These are phyloP conservation scores for Trichosporon faecale DNA, from an alignment of 1,284 basidiomycete species.

Conservation along the genomic window DNA sequence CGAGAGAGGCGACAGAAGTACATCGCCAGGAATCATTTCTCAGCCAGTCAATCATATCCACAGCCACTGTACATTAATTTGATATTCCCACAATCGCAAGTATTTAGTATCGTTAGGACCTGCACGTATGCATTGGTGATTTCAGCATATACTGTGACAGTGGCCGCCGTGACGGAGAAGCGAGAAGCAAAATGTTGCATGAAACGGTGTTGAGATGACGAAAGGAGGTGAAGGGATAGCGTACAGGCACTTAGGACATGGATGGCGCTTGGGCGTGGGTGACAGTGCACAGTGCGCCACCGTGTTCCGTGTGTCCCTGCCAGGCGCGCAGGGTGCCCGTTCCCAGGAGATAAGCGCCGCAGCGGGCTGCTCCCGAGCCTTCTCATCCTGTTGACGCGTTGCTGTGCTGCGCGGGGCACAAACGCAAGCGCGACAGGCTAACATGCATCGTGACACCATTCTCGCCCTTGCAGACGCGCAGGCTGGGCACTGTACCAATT, in stretches of 20 bases:
- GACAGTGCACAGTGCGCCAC: constrained; percentile 3
- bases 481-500: not conserved
- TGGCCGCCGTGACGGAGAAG: not conserved
- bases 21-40: not conserved
- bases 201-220: not conserved
- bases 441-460: not conserved
- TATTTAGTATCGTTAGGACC: constrained; percentile 2
- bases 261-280: constrained; percentile 1
- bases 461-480: not conserved
- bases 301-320: not conserved
- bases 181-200: not conserved
- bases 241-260: not conserved
- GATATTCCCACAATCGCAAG: not conserved
- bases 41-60: not conserved
- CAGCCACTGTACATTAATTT: not conserved
- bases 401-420: not conserved
- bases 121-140: constrained; percentile 4
- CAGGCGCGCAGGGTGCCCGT: not conserved
- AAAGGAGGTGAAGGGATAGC: not conserved
- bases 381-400: not conserved
- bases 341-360: not conserved
- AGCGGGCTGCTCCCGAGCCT: not conserved
- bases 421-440: not conserved
- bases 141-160: not conserved
- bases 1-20: not conserved